Conservation (phyloP, 345 rosid genomes). For the Populus nigra region DNA sequence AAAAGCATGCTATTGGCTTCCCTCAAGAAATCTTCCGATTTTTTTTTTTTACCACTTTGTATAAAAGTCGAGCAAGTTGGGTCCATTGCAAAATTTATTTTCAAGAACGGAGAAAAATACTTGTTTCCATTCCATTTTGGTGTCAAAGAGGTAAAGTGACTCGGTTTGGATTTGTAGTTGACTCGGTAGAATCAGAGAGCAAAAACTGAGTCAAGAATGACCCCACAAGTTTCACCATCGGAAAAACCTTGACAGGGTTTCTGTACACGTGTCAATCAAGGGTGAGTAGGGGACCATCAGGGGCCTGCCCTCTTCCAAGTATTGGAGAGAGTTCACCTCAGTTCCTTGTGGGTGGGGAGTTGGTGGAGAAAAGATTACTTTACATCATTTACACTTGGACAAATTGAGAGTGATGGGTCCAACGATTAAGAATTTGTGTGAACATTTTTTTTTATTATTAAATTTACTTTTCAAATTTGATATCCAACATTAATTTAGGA, state of each 20-base stretch:
- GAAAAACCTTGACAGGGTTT: constrained; percentile 6
- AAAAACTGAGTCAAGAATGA: neutral
- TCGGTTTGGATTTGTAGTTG: neutral
- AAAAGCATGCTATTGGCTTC: neutral
- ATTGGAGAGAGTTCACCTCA: neutral
- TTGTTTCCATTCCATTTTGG: neutral
- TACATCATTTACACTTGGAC: neutral
- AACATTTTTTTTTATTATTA: neutral
- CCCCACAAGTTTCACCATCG: neutral
- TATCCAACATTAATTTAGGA: neutral
- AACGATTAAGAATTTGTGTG: too few relatives aligned
- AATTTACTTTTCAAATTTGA: neutral
- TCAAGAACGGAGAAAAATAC: neutral
- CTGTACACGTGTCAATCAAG: constrained; percentile 28
- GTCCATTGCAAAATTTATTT: neutral
- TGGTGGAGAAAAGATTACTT: neutral
- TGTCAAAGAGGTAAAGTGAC: neutral
- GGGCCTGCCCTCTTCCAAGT: neutral
- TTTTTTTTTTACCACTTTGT: too few relatives aligned
- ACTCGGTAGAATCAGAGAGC: neutral
- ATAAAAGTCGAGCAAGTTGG: neutral
- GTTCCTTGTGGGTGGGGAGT: neutral
- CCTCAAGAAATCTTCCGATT: neutral
- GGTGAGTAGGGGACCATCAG: constrained; percentile 4
- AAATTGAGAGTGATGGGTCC: neutral